These are phyloP conservation scores for Verticillium nubilum DNA, from an alignment of 2,329 filamentous ascomycete genomes.

Conservation along the genomic window DNA sequence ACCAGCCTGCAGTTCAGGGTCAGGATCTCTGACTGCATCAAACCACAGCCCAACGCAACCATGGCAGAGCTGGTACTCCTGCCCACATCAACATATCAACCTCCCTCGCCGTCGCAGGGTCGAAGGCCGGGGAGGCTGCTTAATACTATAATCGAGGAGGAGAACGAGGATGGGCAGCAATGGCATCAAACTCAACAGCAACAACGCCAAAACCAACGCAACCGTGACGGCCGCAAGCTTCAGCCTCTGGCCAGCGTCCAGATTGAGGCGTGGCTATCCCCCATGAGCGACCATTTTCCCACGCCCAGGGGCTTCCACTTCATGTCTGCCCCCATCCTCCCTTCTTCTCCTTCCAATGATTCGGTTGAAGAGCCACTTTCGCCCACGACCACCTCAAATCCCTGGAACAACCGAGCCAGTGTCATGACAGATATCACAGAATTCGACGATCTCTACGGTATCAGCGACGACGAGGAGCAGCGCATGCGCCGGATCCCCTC, in stretches of 20 bases:
- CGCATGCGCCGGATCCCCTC: slow-evolving; percentile 14
- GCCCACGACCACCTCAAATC: slow-evolving; percentile 49
- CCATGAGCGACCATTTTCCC: slow-evolving; percentile 61
- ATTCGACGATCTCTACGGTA: slow-evolving; percentile 84
- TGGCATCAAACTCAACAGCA: slow-evolving; percentile 13
- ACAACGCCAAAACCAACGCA: slow-evolving; percentile 10
- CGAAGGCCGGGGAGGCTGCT: slow-evolving; percentile 47
- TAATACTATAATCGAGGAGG: slow-evolving; percentile 63
- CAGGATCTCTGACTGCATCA: slow-evolving; percentile 22
- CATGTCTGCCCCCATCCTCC: slow-evolving; percentile 56
- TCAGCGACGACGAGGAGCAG: slow-evolving; percentile 69
- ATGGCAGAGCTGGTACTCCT: slow-evolving; percentile 43
- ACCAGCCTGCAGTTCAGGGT: slow-evolving; percentile 8
- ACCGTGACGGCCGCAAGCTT: neutral
- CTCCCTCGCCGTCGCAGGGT: slow-evolving; percentile 49
- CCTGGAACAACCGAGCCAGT: slow-evolving; percentile 59
- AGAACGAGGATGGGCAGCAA: slow-evolving; percentile 32
- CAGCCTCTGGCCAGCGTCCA: neutral
- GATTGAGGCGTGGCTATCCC: slow-evolving; percentile 45
- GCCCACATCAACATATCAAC: slow-evolving; percentile 35
- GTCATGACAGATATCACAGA: slow-evolving; percentile 61
- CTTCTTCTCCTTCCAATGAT: slow-evolving; percentile 53
- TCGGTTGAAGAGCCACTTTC: slow-evolving; percentile 47
- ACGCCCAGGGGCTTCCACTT: slow-evolving; percentile 65
- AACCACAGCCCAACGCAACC: slow-evolving; percentile 15